Percentiles rank a stretch among this genome's conserved stretches.
Evolutionary conservation across 768 basidiomycete genomes (phyloP).

Genomic region (Mycena metata): DNA sequence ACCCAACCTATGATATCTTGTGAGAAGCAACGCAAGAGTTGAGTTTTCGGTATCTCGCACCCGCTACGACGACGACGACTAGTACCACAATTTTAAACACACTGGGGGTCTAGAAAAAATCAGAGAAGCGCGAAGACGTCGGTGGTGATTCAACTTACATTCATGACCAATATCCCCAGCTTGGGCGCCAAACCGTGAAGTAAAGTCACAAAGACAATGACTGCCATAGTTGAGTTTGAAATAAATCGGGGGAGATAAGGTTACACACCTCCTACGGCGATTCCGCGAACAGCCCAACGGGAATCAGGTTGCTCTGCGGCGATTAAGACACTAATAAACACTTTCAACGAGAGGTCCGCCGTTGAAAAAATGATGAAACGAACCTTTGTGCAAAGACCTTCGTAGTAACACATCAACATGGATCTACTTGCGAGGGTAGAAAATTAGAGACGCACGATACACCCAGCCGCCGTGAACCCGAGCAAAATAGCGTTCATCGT

Average conservation of each 20-base stretch:
- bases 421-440: too few species aligned
- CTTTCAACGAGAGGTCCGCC: background rate
- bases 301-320: conserved; percentile 55
- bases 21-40: background rate
- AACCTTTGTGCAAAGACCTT: conserved; percentile 52
- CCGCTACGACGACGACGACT: conserved; percentile 64
- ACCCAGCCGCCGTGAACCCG: conserved; percentile 55
- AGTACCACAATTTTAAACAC: conserved; percentile 69
- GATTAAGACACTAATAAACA: conserved; percentile 59
- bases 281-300: conserved; percentile 68
- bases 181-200: conserved; percentile 67
- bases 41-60: conserved; percentile 37
- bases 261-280: conserved; percentile 66
- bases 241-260: background rate
- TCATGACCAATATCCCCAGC: conserved; percentile 63
- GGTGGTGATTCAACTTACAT: conserved; percentile 48
- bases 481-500: conserved; percentile 61
- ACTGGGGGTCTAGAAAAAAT: conserved; percentile 59
- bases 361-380: background rate
- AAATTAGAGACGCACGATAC: conserved; percentile 56
- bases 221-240: conserved; percentile 44
- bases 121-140: conserved; percentile 36
- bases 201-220: conserved; percentile 63
- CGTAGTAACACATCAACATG: conserved; percentile 1
- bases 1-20: conserved; percentile 59